These are phyloP conservation scores for Vaccinium myrtillus DNA, from an alignment of 148 eudicot genomes.

Conservation along the genomic window DNA sequence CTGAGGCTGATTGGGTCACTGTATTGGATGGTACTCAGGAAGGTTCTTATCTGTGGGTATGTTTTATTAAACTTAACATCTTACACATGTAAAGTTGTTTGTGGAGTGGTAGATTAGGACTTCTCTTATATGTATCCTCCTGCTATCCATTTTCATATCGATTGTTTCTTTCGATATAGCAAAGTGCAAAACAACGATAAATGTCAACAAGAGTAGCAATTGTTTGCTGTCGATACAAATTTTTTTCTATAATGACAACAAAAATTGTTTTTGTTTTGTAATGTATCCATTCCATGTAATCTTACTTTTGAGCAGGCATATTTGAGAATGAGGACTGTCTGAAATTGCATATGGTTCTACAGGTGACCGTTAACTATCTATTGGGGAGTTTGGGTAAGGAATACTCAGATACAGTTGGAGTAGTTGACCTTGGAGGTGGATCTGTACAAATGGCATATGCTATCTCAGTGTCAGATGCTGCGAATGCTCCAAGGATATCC, in stretches of 20 bases:
- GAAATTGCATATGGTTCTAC: slow-evolving; percentile 20
- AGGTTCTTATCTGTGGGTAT: slow-evolving; percentile 99
- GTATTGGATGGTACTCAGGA: slow-evolving; percentile 97
- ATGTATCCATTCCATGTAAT: neutral
- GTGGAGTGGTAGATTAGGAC: neutral
- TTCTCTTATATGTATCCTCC: neutral
- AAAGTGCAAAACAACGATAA: neutral
- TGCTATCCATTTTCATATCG: slow-evolving; percentile 1
- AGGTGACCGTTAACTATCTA: slow-evolving; percentile 94
- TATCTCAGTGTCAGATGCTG: slow-evolving; percentile 83
- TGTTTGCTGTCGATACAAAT: neutral
- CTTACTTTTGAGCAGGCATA: neutral
- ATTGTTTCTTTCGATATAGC: neutral
- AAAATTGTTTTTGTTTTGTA: neutral
- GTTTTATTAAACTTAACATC: slow-evolving; percentile 13
- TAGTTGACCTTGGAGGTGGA: slow-evolving; percentile 99
- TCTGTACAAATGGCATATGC: slow-evolving; percentile 99
- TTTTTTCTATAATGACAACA: neutral
- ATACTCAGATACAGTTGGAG: slow-evolving; percentile 83
- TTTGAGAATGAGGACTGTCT: neutral
- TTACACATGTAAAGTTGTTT: neutral
- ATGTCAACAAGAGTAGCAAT: neutral
- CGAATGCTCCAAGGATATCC: slow-evolving; percentile 70
- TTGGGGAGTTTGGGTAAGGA: slow-evolving; percentile 75
- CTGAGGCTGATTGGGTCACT: slow-evolving; percentile 64